Evolutionary conservation across 805 yeast species (phyloP).

Genomic region (Phaffomyces thermotolerans): DNA sequence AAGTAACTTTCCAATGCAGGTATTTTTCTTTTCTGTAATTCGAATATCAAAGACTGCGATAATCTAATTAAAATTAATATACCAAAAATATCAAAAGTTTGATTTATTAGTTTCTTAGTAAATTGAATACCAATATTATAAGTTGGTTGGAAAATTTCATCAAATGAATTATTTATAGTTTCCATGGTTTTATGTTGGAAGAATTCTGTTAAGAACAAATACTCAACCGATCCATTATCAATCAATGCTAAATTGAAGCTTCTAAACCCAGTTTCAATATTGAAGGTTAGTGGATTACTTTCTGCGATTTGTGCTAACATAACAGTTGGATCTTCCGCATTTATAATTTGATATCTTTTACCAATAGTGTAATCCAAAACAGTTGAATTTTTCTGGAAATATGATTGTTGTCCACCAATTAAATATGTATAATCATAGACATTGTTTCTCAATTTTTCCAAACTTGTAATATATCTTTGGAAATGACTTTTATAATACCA

Average conservation of each 20-base stretch:
- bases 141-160: constrained; percentile 46
- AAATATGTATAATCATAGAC: constrained; percentile 49
- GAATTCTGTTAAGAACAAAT: constrained; percentile 63
- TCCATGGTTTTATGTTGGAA: constrained; percentile 41
- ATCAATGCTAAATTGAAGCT: constrained; percentile 66
- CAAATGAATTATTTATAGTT: constrained; percentile 35
- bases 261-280: constrained; percentile 67
- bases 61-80: constrained; percentile 67
- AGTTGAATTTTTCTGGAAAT: constrained; percentile 9
- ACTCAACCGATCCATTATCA: constrained; percentile 75
- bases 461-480: constrained; percentile 63
- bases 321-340: constrained; percentile 50
- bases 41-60: constrained; percentile 55
- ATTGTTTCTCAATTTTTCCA: constrained; percentile 54
- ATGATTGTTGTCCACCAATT: constrained; percentile 35
- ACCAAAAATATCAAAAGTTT: constrained; percentile 69
- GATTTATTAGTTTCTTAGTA: constrained; percentile 32
- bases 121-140: constrained; percentile 42
- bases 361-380: constrained; percentile 27
- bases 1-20: constrained; percentile 69
- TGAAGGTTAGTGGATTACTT: constrained; percentile 53
- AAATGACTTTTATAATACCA: constrained; percentile 88
- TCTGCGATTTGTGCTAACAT: constrained; percentile 85
- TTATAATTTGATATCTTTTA: constrained; percentile 52
- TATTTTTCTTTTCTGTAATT: constrained; percentile 59